phyloP scores from a whole-genome alignment of 2,329 filamentous ascomycete genomes.

The Sporothrix brasiliensis region DNA sequence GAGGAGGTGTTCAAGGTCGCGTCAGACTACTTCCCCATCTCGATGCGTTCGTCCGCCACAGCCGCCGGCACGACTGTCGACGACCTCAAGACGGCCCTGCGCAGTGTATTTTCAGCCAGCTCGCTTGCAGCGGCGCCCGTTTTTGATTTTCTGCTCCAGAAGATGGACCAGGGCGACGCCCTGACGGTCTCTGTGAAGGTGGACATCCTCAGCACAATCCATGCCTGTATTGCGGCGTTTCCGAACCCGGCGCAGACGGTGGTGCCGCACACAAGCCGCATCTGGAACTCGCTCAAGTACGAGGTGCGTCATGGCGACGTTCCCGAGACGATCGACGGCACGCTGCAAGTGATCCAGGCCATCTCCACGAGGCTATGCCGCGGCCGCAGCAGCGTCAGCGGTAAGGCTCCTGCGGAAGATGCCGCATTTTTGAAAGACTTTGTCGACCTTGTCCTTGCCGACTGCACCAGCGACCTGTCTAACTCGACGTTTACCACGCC shows the following conservation, averaged over 20 bases:
- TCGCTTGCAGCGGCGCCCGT: conserved; percentile 50
- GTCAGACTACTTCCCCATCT: conserved; percentile 65
- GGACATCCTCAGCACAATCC: conserved; percentile 60
- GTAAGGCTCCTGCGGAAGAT: conserved; percentile 35
- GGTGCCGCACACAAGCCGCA: conserved; percentile 53
- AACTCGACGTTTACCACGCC: conserved; percentile 57
- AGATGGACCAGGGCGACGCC: conserved; percentile 62
- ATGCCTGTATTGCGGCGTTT: conserved; percentile 57
- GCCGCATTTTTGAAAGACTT: conserved; percentile 39
- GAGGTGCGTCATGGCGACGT: conserved; percentile 65
- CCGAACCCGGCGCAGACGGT: conserved; percentile 51
- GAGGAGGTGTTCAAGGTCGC: conserved; percentile 58
- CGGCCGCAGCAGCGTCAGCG: background rate
- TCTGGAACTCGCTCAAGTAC: conserved; percentile 65
- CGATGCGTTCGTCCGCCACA: conserved; percentile 55
- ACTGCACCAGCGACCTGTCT: conserved; percentile 57
- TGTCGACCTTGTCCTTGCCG: conserved; percentile 50
- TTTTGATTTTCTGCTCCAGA: conserved; percentile 59
- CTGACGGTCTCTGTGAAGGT: conserved; percentile 62
- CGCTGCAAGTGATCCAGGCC: conserved; percentile 57
- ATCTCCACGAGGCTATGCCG: conserved; percentile 49
- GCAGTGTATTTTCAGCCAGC: conserved; percentile 58
- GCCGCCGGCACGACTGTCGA: conserved; percentile 58
- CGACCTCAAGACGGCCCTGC: conserved; percentile 57
- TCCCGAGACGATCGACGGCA: conserved; percentile 59